Base-by-base conservation (phyloP, 257 asterid genomes). In the Forsythia suspensa region DNA sequence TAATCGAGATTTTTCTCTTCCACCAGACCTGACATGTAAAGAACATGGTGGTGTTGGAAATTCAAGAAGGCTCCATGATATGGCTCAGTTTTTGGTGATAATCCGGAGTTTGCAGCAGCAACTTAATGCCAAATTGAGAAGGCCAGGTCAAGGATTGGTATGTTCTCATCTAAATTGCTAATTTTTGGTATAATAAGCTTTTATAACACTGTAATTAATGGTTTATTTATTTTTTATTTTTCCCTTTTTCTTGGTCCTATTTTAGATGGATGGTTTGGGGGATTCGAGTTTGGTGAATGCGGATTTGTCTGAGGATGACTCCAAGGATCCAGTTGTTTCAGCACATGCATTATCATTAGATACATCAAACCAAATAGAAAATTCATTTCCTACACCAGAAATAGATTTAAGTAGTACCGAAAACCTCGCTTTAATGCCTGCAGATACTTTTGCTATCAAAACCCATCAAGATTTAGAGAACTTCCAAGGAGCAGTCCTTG, bases 61-160 rank as follows among this genome's bases (percentile, higher is more conserved):
- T 76, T 82, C 86, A 72, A 88, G 80, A 84, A 87, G 76, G 85
- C 90, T 95, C 81, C 76, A 82, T 70, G 92, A 92, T 82, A 88
- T 94, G 90, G 96, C 98, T 77, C 90, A 82, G 79, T 88, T 83
- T 83, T 86, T 93, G 86, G 97, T 88, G 83, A 88, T 88, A 70
- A 86, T 91, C 77, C 92, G 99, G 77, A 84, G 86, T 74, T 80
- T 95, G 90, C 98, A 93, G 90, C 86, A 91, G 82, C 86, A 76
- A 79, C 87, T 95, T 61, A 83, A 80, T 83, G 78, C 86, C 84
- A 95, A 89, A 87, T 86, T 85, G 80, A 89, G 73, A 84, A 84
- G 93, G 87, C 97, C 90, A 15, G 93, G 96, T 79, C 92, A 88
- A 82, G 77, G 70, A 71, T 70, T 77, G 95, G 97, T 95, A 89